Base-by-base conservation (phyloP, 495 filamentous ascomycete species). In the Letharia columbiana region DNA sequence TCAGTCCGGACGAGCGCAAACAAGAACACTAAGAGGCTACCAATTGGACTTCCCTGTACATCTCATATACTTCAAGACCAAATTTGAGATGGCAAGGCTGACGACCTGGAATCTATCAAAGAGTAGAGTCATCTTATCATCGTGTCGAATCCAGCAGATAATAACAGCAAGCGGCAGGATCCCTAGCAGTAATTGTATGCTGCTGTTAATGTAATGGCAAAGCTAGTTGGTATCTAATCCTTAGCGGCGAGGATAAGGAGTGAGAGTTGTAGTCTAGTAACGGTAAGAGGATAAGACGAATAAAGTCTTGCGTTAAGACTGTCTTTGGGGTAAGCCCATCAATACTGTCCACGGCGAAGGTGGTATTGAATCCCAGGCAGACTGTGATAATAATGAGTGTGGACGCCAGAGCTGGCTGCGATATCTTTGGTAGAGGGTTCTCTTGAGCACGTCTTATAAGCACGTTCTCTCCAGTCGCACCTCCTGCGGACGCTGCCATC, bases 121-220 rank as follows among this genome's bases (percentile, higher is more conserved):
- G 17, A 56, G 23, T 13, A 67, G 28, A 20, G 18, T 67, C 60
- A 67, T 68, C 1, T 3, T 15, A 23, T 44, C 20, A 18, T 64
- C 45, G 12, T 49, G 39, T 37, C 37, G 15, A 57, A 58, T 45
- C 66, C 66, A 68, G 20, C 49, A 62, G 18, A 68, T 52, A 12
- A 68, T 59, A 15, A 68, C 57, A 35, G 56, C 56, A 17, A 68
- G 56, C 11, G 66, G 66, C 40, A 64, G 47, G 28, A 68, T 66
- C 3, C 62, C 45, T 2, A 68, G 50, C 35, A 64, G 39, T 10
- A 58, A 11, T 52, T 68, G 66, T 41, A 68, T 35, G 37, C 66
- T 64, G 31, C 62, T 66, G 39, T 42, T 42, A 11, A 68, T 45
- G 5, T 68, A 12, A 66, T 64, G 9, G 47, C 62, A 33, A 68